Base-by-base conservation (phyloP, 345 rosid genomes). In the Turritis glabra region DNA sequence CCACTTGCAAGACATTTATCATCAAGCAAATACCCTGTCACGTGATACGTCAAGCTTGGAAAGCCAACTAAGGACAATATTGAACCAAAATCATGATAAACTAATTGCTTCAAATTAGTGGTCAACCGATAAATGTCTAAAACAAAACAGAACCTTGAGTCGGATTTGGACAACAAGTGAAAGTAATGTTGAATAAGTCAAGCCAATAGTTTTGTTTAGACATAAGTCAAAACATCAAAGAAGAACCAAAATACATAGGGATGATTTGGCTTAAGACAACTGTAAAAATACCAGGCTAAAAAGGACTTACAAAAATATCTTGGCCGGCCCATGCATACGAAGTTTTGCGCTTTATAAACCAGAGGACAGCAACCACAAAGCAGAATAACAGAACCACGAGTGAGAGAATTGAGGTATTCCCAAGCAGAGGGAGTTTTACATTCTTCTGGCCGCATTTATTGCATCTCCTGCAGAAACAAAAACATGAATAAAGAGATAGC, bases 1-100 rank as follows among this genome's bases (percentile, higher is more conserved):
- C 97, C 71, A 92, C 84, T 85, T 96, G 99, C 75, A 96, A 79
- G 69, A 96, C 97, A 67, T 92, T 86, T 78, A 96, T 92, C 99
- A 92, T 92, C 92, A 96, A 76, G 83, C 94, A 92, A 62, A 96
- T 89, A 66, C 99, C 99, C 99, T 96, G 87, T 64, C 65, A 71
- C 55, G 14, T 14, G 29, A 53, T 55, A 72, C 47, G 21, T 13
- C 59, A 74, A 29, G 14, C 41, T 73, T 41, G 75, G 67, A 69
- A 52, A 40, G 56, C 64, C 57, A 67, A 71, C 66, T 62, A 33
- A 80, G 64, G 43, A 48, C 19, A 65, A 47, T 38, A 14, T 1
- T n/a, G 15, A 32, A 54, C 27, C 38, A 26, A 13, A 65, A 57
- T 10, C 32, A 46, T 47, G 43, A 6, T 30, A 54, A 15, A 17